These are phyloP conservation scores for Zalaria obscura DNA, from an alignment of 2,329 filamentous ascomycete species.

Conservation along the genomic window DNA sequence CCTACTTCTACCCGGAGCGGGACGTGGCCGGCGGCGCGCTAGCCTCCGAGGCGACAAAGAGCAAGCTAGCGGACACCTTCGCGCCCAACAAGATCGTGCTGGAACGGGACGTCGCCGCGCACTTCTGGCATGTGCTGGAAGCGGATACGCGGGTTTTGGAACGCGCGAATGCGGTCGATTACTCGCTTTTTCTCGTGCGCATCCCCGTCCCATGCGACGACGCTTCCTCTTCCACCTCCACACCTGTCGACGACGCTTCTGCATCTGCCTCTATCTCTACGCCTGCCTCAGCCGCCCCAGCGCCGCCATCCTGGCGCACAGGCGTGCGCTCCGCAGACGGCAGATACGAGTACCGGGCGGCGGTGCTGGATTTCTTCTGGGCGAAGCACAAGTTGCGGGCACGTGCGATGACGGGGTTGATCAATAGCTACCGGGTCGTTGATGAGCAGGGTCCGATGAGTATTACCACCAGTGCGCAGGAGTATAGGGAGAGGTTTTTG, in stretches of 20 bases:
- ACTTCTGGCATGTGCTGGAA: conserved; percentile 41
- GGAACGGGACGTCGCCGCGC: conserved; percentile 37
- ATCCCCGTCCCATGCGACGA: conserved; percentile 21
- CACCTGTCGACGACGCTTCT: conserved; percentile 9
- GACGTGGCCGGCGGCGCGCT: conserved; percentile 53
- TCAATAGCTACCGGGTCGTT: conserved; percentile 41
- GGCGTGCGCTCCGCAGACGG: conserved; percentile 48
- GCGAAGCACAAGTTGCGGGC: conserved; percentile 56
- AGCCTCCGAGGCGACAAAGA: conserved; percentile 49
- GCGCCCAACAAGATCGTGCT: conserved; percentile 47
- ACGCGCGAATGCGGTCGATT: conserved; percentile 54
- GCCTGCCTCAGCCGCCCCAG: conserved; percentile 9
- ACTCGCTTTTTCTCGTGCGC: conserved; percentile 58
- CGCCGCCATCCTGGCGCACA: conserved; percentile 38
- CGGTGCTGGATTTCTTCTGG: conserved; percentile 67
- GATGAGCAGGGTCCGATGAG: conserved; percentile 57
- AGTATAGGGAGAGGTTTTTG: conserved; percentile 48
- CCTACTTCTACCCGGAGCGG: conserved; percentile 63
- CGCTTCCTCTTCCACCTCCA: conserved; percentile 1
- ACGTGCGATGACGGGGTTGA: conserved; percentile 49
- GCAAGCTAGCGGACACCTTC: conserved; percentile 53
- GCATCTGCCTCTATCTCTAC: too few relatives aligned
- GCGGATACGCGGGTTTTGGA: conserved; percentile 50
- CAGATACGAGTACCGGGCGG: conserved; percentile 52
- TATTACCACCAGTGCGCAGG: conserved; percentile 53